A percentile compares a stretch with the other conserved stretches of the same genome.
phyloP scores from a whole-genome alignment of 768 basidiomycete genomes.

The Termitomyces sp. region DNA sequence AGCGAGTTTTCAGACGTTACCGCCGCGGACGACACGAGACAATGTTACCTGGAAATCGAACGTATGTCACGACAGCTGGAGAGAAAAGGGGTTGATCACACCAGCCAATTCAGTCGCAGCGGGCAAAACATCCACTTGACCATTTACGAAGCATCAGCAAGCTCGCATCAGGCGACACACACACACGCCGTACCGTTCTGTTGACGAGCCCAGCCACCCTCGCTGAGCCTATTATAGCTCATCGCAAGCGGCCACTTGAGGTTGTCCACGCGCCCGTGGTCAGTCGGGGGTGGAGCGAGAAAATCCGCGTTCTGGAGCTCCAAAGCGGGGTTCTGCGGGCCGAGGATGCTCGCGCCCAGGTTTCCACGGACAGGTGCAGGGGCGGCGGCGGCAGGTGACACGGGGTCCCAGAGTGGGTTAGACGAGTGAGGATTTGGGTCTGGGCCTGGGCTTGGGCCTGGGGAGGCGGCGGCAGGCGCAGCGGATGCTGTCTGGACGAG shows the following conservation, averaged over 20 bases:
- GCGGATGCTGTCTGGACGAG: not conserved
- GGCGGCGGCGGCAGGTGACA: not conserved
- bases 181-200: slow-evolving; percentile 35
- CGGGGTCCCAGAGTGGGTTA: not conserved
- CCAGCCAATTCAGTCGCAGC: slow-evolving; percentile 16
- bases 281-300: slow-evolving; percentile 58
- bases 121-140: too few species aligned
- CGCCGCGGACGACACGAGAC: slow-evolving; percentile 21
- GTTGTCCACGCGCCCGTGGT: slow-evolving; percentile 49
- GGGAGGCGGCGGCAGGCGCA: slow-evolving; percentile 1
- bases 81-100: not conserved
- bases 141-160: too few species aligned
- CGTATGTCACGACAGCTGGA: too few species aligned
- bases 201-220: slow-evolving; percentile 64
- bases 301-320: slow-evolving; percentile 51
- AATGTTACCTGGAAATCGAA: too few species aligned
- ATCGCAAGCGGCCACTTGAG: slow-evolving; percentile 61
- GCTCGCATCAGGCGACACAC: not conserved
- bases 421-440: not conserved
- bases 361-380: slow-evolving; percentile 35
- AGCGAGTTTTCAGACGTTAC: slow-evolving; percentile 20
- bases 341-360: slow-evolving; percentile 43
- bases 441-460: not conserved
- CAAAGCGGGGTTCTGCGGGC: slow-evolving; percentile 52
- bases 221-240: slow-evolving; percentile 53